Conservation (phyloP, 1,284 basidiomycete species). For the Tilletiopsis washingtonensis region DNA sequence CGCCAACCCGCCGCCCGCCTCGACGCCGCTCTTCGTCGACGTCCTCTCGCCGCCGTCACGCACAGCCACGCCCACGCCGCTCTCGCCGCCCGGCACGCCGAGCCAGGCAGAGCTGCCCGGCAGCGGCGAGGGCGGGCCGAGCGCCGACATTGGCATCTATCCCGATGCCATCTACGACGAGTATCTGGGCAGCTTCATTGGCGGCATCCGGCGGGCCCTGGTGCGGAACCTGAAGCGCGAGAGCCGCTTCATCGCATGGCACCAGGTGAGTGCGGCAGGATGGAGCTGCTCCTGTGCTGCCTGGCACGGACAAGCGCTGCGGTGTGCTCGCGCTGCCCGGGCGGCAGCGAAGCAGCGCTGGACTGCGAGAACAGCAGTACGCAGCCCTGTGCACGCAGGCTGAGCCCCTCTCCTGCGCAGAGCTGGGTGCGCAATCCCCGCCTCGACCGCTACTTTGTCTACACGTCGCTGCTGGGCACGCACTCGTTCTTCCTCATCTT, state of each 20-base stretch:
- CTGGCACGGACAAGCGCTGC: too few species aligned
- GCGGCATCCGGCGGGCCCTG: slow-evolving; percentile 17
- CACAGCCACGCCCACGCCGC: neutral
- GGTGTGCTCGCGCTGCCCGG: too few species aligned
- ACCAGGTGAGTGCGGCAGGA: slow-evolving; percentile 9
- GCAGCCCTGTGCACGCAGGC: neutral
- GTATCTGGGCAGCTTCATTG: slow-evolving; percentile 23
- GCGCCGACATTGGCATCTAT: slow-evolving; percentile 30
- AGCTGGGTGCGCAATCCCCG: slow-evolving; percentile 50
- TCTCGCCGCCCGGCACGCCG: neutral
- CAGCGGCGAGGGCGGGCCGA: slow-evolving; percentile 12
- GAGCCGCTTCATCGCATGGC: slow-evolving; percentile 18
- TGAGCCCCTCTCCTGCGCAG: neutral
- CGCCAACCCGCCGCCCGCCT: neutral
- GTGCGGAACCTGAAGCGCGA: slow-evolving; percentile 19
- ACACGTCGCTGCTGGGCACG: slow-evolving; percentile 68
- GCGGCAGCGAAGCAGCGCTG: too few species aligned
- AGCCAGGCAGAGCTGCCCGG: neutral
- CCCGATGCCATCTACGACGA: slow-evolving; percentile 30
- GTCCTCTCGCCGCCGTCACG: neutral
- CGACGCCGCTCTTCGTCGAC: slow-evolving; percentile 2
- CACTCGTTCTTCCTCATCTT: slow-evolving; percentile 92
- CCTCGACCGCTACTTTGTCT: slow-evolving; percentile 81
- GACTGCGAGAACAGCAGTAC: too few species aligned
- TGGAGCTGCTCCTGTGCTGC: too few species aligned